Evolutionary conservation across 805 yeast species (phyloP).

Genomic region (Phaffomyces antillensis): DNA sequence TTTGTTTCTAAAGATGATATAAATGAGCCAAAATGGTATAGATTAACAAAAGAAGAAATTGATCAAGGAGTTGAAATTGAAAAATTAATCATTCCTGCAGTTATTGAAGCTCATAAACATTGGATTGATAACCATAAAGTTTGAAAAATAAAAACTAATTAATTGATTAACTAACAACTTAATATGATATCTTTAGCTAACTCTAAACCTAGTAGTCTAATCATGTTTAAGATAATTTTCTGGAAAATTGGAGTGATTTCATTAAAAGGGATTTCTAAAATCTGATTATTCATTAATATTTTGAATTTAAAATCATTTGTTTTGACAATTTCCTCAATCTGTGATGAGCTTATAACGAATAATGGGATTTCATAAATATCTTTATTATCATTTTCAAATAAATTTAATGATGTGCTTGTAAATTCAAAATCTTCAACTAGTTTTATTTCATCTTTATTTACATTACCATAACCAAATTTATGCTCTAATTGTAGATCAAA

Average conservation of each 20-base stretch:
- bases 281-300: too few relatives aligned
- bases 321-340: background rate
- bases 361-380: conserved; percentile 5
- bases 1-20: conserved; percentile 54
- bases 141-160: too few relatives aligned
- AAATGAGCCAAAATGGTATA: conserved; percentile 40
- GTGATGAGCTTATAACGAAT: background rate
- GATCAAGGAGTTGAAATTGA: conserved; percentile 57
- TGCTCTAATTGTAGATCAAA: conserved; percentile 1
- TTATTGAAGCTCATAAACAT: conserved; percentile 50
- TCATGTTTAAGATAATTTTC: background rate
- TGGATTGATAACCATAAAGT: conserved; percentile 41
- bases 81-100: conserved; percentile 71
- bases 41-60: conserved; percentile 35
- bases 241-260: background rate
- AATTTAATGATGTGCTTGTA: background rate
- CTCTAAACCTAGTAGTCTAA: background rate
- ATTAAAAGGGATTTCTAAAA: background rate
- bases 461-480: conserved; percentile 1
- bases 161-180: too few relatives aligned
- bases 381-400: background rate
- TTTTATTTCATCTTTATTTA: background rate
- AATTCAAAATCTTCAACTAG: background rate
- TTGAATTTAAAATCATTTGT: too few relatives aligned
- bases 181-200: too few relatives aligned